Percentiles rank a stretch among this genome's conserved stretches.
Evolutionary conservation across 306 rosid genomes (phyloP).

Genomic region (Cercis canadensis): DNA sequence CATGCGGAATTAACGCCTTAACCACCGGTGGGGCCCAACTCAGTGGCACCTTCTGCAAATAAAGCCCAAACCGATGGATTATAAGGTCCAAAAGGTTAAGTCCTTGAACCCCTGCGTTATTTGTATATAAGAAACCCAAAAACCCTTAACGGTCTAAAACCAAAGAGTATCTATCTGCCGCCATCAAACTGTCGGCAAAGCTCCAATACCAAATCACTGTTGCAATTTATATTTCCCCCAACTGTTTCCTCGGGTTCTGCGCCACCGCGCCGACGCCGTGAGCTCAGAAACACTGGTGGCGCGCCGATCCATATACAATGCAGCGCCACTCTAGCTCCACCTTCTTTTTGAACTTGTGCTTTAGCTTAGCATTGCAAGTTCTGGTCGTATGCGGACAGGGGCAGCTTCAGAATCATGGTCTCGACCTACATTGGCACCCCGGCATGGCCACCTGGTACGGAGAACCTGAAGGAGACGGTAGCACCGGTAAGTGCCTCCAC

Average conservation of each 20-base stretch:
- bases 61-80: constrained; percentile 4
- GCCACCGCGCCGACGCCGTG: not conserved
- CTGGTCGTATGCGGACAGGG: constrained; percentile 33
- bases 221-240: not conserved
- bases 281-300: constrained; percentile 29
- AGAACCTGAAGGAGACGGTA: constrained; percentile 93
- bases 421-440: constrained; percentile 67
- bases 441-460: constrained; percentile 98
- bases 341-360: constrained; percentile 23
- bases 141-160: constrained; percentile 42
- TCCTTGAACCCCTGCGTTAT: not conserved
- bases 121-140: constrained; percentile 22
- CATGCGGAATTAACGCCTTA: constrained; percentile 65
- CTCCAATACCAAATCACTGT: constrained; percentile 9
- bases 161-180: constrained; percentile 24
- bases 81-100: constrained; percentile 5
- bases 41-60: constrained; percentile 51
- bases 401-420: constrained; percentile 34
- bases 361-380: constrained; percentile 28
- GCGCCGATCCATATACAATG: constrained; percentile 45
- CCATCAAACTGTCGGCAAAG: constrained; percentile 52
- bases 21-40: constrained; percentile 55
- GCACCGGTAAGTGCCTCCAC: constrained; percentile 61
- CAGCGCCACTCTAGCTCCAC: constrained; percentile 38
- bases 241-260: constrained; percentile 36